phyloP scores from a whole-genome alignment of 2,329 filamentous ascomycete genomes.

The Stemphylium vesicarium region DNA sequence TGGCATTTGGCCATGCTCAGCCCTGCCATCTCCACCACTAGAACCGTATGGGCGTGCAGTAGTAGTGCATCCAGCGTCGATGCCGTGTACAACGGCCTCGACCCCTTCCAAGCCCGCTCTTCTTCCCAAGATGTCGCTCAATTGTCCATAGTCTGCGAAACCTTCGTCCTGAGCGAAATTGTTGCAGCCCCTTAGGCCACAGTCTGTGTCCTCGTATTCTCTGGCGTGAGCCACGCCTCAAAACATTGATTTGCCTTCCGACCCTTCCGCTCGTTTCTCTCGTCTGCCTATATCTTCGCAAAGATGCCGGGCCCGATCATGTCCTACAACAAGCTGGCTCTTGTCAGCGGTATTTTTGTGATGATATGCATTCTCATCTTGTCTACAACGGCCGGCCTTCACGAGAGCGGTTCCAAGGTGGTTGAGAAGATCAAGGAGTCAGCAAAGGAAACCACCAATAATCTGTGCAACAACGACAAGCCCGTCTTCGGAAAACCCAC shows the following conservation, averaged over 20 bases:
- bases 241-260: background rate
- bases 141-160: background rate
- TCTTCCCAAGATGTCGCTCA: background rate
- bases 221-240: no score
- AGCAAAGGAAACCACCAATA: slow-evolving; percentile 17
- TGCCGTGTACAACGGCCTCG: background rate
- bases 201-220: background rate
- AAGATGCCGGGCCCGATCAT: slow-evolving; percentile 5
- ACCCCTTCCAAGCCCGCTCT: background rate
- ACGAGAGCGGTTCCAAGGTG: slow-evolving; percentile 9
- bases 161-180: no score
- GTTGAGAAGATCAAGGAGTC: slow-evolving; percentile 21
- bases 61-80: background rate
- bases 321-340: background rate
- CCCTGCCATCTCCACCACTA: background rate
- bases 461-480: slow-evolving; percentile 16
- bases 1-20: background rate
- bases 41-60: no score
- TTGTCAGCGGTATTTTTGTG: slow-evolving; percentile 5
- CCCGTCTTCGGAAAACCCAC: slow-evolving; percentile 10
- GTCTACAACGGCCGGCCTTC: slow-evolving; percentile 15
- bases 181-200: background rate
- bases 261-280: background rate
- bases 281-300: no score
- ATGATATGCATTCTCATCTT: slow-evolving; percentile 18